phyloP scores from a whole-genome alignment of 306 rosid species.

The Trichosanthes truncata region DNA sequence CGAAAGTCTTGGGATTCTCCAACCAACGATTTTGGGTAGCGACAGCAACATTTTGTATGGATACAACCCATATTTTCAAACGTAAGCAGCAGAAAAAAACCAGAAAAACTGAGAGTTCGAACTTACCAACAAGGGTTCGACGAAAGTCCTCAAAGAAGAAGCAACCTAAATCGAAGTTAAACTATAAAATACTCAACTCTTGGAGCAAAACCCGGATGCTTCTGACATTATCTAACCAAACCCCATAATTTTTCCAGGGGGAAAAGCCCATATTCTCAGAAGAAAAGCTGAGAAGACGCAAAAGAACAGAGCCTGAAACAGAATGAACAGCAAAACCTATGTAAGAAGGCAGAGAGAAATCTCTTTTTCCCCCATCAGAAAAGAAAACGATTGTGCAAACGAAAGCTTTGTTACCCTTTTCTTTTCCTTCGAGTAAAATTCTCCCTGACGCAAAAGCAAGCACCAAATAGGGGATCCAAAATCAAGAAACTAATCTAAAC shows the following conservation, averaged over 20 bases:
- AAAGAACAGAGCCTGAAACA: neutral
- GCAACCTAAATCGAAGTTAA: neutral
- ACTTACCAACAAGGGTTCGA: neutral
- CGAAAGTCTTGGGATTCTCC: constrained; percentile 44
- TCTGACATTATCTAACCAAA: neutral
- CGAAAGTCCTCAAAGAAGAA: neutral
- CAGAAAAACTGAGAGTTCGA: neutral
- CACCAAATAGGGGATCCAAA: neutral
- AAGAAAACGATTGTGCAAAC: neutral
- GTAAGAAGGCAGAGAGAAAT: neutral
- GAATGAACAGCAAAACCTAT: constrained; percentile 1
- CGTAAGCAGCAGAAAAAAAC: neutral
- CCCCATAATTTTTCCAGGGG: neutral
- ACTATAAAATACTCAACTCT: neutral
- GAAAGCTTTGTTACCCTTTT: neutral
- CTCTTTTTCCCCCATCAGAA: neutral
- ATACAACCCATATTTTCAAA: constrained; percentile 72
- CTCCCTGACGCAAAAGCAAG: neutral
- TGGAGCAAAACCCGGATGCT: neutral
- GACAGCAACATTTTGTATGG: constrained; percentile 66
- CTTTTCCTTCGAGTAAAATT: neutral
- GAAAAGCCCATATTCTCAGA: constrained; percentile 4
- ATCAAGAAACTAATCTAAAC: neutral
- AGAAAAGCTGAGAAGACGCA: neutral
- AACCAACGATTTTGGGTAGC: constrained; percentile 51